Evolutionary conservation across 495 filamentous ascomycete species (phyloP), one percentile per base, ranked within the genome.

Genomic region (Lentithecium fluviatile): DNA sequence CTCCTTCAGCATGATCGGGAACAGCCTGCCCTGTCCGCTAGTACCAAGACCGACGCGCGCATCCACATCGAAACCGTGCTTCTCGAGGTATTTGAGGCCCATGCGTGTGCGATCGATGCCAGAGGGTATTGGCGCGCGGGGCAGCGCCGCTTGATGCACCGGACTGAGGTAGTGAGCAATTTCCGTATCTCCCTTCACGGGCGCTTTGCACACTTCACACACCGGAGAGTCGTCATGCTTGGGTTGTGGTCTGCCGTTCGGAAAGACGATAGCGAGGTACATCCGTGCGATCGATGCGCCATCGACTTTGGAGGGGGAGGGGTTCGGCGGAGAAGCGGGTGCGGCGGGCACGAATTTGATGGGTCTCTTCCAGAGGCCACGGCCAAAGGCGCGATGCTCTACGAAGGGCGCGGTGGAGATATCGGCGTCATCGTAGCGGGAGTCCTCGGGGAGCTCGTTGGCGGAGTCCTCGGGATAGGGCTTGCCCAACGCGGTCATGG

Each of bases 21-120:
- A 84, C 48, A 83, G 76, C 26, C 89, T 87, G 2, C 92, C 93
- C 69, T 92, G 83, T 0, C 70, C 45, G 6, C 6, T 61, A 19
- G 79, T 79, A 0, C 92, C 92, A 0, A 97, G 79, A 0, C 92
- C 92, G 6, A 75, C 66, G 21, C 90, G 75, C 36, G 83, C 79
- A 73, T 97, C 91, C 0, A 89, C 91, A 70, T 96, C 89, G 88
- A 90, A 97, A 37, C 93, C 92, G 62, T 90, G 85, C 0, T 84
- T 78, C 29, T 85, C 79, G 2, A 97, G 83, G 49, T 89, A 85
- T 54, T 81, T 79, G 7, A 97, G 78, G 0, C 92, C 92, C 71
- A 84, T 83, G 36, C 88, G 81, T 2, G 78, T 80, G n/a, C 92
- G 86, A 71, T 95, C 88, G 1, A 96, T 74, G 55, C 88, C 81